A percentile compares a stretch with the other conserved stretches of the same genome.
These are phyloP conservation scores for Termitomyces eurrhizus DNA, from an alignment of 768 basidiomycete species.

Conservation along the genomic window DNA sequence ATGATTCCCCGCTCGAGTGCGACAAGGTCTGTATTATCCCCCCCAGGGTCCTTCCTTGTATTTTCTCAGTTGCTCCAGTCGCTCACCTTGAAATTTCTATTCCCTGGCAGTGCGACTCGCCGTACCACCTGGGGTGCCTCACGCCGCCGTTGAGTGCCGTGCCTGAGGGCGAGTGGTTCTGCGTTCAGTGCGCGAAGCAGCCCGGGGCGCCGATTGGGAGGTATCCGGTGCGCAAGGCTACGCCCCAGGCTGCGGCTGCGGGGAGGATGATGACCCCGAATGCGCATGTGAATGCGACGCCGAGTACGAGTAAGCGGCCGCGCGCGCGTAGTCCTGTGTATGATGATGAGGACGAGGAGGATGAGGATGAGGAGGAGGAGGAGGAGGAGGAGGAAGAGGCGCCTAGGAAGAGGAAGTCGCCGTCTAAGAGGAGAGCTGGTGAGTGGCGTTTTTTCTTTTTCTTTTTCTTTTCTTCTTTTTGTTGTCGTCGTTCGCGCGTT, in stretches of 20 bases:
- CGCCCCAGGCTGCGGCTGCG: constrained; percentile 5
- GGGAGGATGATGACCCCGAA: constrained; percentile 6
- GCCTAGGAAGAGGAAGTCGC: constrained; percentile 38
- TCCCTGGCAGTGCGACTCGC: constrained; percentile 73
- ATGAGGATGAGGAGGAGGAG: constrained; percentile 9
- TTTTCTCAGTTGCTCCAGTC: background rate
- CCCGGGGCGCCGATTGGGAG: constrained; percentile 53
- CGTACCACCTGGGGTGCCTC: constrained; percentile 83
- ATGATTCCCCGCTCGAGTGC: constrained; percentile 77
- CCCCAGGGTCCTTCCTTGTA: background rate
- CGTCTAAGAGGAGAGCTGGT: constrained; percentile 31
- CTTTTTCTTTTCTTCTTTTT: background rate
- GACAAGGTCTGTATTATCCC: constrained; percentile 61
- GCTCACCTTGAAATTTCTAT: no score
- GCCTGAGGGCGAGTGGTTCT: constrained; percentile 94
- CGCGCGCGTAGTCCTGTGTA: constrained; percentile 14
- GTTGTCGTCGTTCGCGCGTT: background rate
- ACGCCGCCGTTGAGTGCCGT: constrained; percentile 69
- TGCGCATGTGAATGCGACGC: background rate
- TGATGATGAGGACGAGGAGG: constrained; percentile 20
- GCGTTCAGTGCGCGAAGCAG: constrained; percentile 62
- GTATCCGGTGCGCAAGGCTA: constrained; percentile 25
- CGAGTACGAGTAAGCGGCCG: constrained; percentile 17
- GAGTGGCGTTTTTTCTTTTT: constrained; percentile 9
- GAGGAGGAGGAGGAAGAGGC: constrained; percentile 12